A percentile compares a stretch with the other conserved stretches of the same genome.
Conservation (phyloP, 202 grass and related monocot species). For the Zoysia matrella region DNA sequence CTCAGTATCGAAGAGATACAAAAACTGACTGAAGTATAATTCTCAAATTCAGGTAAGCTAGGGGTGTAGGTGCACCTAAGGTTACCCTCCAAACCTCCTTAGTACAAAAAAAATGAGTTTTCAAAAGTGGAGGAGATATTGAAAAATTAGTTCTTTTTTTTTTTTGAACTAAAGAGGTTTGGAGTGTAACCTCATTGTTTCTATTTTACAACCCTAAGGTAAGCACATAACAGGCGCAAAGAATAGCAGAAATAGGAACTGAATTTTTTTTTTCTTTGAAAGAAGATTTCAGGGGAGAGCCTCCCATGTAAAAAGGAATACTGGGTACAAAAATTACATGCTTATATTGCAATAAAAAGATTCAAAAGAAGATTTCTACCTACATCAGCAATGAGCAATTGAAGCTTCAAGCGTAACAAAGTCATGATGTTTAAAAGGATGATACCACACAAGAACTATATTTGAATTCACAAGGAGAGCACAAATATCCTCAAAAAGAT, state of each 20-base stretch:
- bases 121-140: no score
- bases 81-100: no score
- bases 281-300: background rate
- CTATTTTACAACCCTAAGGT: no score
- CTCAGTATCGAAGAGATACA: background rate
- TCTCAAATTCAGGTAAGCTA: background rate
- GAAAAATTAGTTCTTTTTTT: no score
- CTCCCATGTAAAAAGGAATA: constrained; percentile 27
- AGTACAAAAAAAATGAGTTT: no score
- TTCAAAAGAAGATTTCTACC: constrained; percentile 23
- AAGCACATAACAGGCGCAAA: constrained; percentile 19
- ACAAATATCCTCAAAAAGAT: constrained; percentile 15
- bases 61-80: no score
- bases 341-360: constrained; percentile 7
- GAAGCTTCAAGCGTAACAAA: constrained; percentile 32
- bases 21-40: constrained; percentile 9
- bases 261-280: background rate
- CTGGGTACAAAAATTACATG: background rate
- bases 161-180: no score
- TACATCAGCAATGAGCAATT: constrained; percentile 27
- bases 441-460: constrained; percentile 4
- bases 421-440: constrained; percentile 11
- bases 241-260: constrained; percentile 33
- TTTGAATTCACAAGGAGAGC: constrained; percentile 25
- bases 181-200: no score